Percentiles rank a stretch among this genome's conserved stretches.
Evolutionary conservation across 1,284 basidiomycete species (phyloP).

Genomic region (Stygiomarasmius scandens): DNA sequence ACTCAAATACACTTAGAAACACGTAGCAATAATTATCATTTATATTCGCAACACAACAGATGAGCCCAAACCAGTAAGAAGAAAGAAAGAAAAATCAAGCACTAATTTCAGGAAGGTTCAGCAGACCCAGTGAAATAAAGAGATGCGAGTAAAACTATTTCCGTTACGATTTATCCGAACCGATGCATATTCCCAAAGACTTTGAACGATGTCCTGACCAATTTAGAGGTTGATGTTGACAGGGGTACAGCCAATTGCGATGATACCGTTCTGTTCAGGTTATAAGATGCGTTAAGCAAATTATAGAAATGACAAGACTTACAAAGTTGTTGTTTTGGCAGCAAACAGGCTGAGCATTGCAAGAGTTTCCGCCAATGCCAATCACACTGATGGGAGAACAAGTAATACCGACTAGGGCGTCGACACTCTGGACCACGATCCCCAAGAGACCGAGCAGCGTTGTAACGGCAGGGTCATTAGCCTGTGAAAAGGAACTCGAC

Average conservation of each 20-base stretch:
- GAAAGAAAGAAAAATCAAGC: slow-evolving; percentile 4
- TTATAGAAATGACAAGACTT: not conserved
- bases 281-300: not conserved
- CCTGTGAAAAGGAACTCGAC: slow-evolving; percentile 5
- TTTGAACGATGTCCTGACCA: not conserved
- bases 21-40: no score
- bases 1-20: no score
- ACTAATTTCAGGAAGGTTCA: not conserved
- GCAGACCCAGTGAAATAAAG: not conserved
- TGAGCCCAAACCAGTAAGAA: slow-evolving; percentile 4
- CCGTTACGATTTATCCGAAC: not conserved
- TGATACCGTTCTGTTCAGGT: slow-evolving; percentile 1
- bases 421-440: slow-evolving; percentile 12
- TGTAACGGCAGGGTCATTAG: slow-evolving; percentile 11
- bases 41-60: no score
- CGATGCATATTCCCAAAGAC: not conserved
- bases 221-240: not conserved
- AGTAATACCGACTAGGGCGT: slow-evolving; percentile 17
- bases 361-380: slow-evolving; percentile 4
- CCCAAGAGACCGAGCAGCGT: slow-evolving; percentile 16
- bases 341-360: slow-evolving; percentile 15
- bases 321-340: slow-evolving; percentile 16
- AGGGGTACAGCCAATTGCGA: not conserved
- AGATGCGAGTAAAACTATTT: not conserved
- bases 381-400: slow-evolving; percentile 19